Base-by-base conservation (phyloP, 2,329 filamentous ascomycete species). In the Xylaria sp. region DNA sequence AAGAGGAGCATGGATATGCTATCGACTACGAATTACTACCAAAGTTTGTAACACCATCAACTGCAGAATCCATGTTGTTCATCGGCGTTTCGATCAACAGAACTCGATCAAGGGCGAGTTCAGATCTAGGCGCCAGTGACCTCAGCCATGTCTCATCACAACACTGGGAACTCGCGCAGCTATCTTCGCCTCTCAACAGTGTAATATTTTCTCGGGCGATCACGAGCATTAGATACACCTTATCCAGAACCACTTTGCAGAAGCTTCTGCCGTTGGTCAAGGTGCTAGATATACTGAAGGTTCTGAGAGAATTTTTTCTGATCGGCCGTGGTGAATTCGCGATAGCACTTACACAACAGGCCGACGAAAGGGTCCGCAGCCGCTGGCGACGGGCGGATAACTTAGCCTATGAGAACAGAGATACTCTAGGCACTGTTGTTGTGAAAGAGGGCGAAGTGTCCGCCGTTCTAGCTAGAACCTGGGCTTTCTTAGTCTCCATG, bases 321-420 rank as follows among this genome's bases (percentile, higher is more conserved):
- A 86, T 99, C 0, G 91, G 92, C 0, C 88, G 93, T 41, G 95
- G 95, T 62, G 96, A 98, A 79, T 99, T 99, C 79, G 94, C 94
- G 23, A 90, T 96, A 81, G 91, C 92, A 0, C 82, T 99, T 31
- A 93, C 97, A 0, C 88, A 91, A 44, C 93, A 98, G 81, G 94
- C 95, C 0, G 94, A 98, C 73, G 89, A 91, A 64, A 91, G 90
- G 73, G 87, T 96, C 28, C 87, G 89, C n/a, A 90, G 88, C 72
- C 89, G 93, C 59, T 93, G 92, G 86, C 89, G 86, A 73, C 84
- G 90, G 71, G 84, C 89, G 12, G 87, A 88, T 48, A 89, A 88
- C 63, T 78, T 90, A 6, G 85, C 84, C 1, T 85, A 85, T 77
- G 86, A 88, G 76, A 87, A 86, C 76, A 80, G 86, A 77, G 88